phyloP scores from a whole-genome alignment of 106 monocot species.

The Dendrobium chrysotoxum region DNA sequence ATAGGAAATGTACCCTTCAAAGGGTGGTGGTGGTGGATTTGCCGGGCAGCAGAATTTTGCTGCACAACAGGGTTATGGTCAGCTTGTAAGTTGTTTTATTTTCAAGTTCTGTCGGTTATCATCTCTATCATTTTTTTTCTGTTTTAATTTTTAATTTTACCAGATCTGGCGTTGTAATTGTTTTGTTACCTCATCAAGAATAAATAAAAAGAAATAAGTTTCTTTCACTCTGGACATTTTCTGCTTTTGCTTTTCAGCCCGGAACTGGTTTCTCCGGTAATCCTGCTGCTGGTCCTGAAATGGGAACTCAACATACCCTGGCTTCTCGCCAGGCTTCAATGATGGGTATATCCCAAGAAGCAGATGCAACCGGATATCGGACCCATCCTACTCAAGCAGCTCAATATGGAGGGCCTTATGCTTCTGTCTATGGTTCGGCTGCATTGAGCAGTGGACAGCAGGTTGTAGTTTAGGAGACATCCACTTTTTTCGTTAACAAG shows the following conservation, averaged over 20 bases:
- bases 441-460: constrained; percentile 44
- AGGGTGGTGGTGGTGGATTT: constrained; percentile 49
- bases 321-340: constrained; percentile 31
- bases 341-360: constrained; percentile 9
- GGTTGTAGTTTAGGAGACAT: constrained; percentile 16
- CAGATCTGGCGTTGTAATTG: not conserved
- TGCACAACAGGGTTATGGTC: constrained; percentile 61
- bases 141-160: not conserved
- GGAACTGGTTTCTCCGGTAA: constrained; percentile 27
- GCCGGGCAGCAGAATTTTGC: constrained; percentile 57
- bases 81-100: constrained; percentile 36
- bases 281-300: constrained; percentile 23
- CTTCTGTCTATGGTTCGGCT: constrained; percentile 68
- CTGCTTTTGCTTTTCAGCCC: constrained; percentile 16
- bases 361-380: constrained; percentile 46
- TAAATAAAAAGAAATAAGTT: not conserved
- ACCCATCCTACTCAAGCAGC: constrained; percentile 25
- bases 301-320: constrained; percentile 18
- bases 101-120: constrained; percentile 6
- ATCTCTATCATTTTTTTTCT: not conserved
- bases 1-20: constrained; percentile 68
- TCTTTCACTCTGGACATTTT: not conserved
- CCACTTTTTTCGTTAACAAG: not conserved
- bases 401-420: constrained; percentile 74
- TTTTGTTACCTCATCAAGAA: not conserved